Conservation (phyloP, 2,329 filamentous ascomycete genomes). For the Mollisiaceae sp. region DNA sequence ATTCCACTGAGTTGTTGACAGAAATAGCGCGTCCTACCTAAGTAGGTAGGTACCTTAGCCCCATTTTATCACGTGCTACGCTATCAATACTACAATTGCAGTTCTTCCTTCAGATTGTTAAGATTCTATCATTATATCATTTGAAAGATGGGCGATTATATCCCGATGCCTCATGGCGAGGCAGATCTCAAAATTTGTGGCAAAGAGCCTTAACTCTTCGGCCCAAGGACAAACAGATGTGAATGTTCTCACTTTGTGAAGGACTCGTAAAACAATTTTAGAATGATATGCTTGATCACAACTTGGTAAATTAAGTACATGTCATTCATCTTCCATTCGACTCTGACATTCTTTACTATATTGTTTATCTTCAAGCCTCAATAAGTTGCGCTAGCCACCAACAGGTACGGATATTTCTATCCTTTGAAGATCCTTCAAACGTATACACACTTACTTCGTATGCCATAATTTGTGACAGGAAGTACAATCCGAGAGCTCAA, state of each 20-base stretch:
- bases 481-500: background rate
- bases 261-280: no score
- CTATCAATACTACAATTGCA: background rate
- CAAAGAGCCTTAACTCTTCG: background rate
- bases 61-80: background rate
- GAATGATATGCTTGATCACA: no score
- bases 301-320: no score
- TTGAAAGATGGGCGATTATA: background rate
- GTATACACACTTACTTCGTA: background rate
- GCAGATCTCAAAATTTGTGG: background rate
- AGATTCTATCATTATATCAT: background rate
- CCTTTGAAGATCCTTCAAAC: background rate
- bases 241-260: background rate
- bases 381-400: no score
- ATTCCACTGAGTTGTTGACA: background rate
- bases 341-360: no score
- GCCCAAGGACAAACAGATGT: background rate
- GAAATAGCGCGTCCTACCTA: background rate
- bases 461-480: background rate
- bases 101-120: background rate
- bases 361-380: no score
- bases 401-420: background rate
- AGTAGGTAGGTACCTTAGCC: no score
- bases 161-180: background rate
- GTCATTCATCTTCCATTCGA: no score